Percentiles rank a stretch among this genome's conserved stretches.
These are phyloP conservation scores for Apiospora saccharicola DNA, from an alignment of 2,329 filamentous ascomycete species.

Conservation along the genomic window DNA sequence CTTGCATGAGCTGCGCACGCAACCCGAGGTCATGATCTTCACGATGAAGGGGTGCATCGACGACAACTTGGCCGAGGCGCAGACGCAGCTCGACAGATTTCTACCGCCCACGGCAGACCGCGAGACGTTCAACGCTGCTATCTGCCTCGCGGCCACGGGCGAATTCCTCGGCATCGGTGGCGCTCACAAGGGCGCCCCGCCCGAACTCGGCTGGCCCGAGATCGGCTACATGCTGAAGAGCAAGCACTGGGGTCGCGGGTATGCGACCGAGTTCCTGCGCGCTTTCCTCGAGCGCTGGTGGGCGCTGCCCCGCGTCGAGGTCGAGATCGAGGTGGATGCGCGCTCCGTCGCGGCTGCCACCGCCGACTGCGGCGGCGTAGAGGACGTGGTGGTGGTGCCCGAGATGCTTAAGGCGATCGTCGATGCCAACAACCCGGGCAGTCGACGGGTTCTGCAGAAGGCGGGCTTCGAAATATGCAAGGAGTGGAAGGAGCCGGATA, in stretches of 20 bases:
- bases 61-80: constrained; percentile 52
- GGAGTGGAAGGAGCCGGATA: constrained; percentile 45
- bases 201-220: constrained; percentile 61
- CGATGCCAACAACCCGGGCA: constrained; percentile 57
- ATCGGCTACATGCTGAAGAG: constrained; percentile 64
- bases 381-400: constrained; percentile 35
- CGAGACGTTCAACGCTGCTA: constrained; percentile 63
- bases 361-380: constrained; percentile 23
- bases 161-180: constrained; percentile 61
- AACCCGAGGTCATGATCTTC: constrained; percentile 70
- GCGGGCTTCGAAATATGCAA: constrained; percentile 59
- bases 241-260: constrained; percentile 63
- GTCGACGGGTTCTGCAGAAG: constrained; percentile 64
- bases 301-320: constrained; percentile 54
- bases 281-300: constrained; percentile 57
- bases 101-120: constrained; percentile 56
- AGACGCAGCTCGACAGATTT: constrained; percentile 46
- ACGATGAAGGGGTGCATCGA: constrained; percentile 54
- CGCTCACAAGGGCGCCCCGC: constrained; percentile 42
- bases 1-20: constrained; percentile 59
- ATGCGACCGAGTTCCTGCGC: constrained; percentile 63
- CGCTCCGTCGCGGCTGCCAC: constrained; percentile 42
- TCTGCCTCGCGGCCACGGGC: constrained; percentile 55
- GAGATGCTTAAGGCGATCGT: constrained; percentile 57
- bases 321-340: constrained; percentile 52